Evolutionary conservation across 1,284 basidiomycete genomes (phyloP), one percentile per base, ranked within the genome.

Genomic region (Psilocybe mexicana): DNA sequence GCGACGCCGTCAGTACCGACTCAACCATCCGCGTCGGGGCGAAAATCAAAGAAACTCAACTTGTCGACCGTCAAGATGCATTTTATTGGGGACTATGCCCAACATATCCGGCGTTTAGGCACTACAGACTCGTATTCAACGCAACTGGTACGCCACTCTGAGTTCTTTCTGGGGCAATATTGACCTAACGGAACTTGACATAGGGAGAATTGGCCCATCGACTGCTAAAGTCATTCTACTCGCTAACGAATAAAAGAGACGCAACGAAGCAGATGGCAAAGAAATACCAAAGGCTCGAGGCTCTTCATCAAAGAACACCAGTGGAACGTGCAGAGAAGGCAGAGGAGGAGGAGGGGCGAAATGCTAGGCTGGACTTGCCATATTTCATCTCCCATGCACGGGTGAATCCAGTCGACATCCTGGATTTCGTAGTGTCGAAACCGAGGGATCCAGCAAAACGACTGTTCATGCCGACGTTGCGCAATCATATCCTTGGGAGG

Each of bases 21-120:
- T 30, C 35, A 18, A 18, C 18, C 18, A 18, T 18, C 46, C 44
- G n/a, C 49, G 14, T 8, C 45, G 18, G 35, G 55, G 7, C 57
- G 48, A 25, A 60, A 57, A 44, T 42, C 55, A 7, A 63, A 63
- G 24, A 47, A 49, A 24, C 63, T 74, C 28, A 74, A 74, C 46
- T 61, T 72, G 11, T 64, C 63, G 14, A 67, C 68, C 1, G 70
- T 70, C 60, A 77, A 76, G 56, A 67, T 66, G 45, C 76, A 77
- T 63, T 65, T 70, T 0, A 59, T 76, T 2, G 72, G 70, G 0
- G 73, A 78, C 46, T 75, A 74, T 45, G 60, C 61, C 1, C 24
- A 7, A 2, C 58, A 63, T 1, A 76, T 77, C 26, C 59, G 56
- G 10, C 58, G 66, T 14, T 74, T 70, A 63, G 70, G 75, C 0